phyloP scores from a whole-genome alignment of 2,329 filamentous ascomycete genomes.

The Arthroderma uncinatum region DNA sequence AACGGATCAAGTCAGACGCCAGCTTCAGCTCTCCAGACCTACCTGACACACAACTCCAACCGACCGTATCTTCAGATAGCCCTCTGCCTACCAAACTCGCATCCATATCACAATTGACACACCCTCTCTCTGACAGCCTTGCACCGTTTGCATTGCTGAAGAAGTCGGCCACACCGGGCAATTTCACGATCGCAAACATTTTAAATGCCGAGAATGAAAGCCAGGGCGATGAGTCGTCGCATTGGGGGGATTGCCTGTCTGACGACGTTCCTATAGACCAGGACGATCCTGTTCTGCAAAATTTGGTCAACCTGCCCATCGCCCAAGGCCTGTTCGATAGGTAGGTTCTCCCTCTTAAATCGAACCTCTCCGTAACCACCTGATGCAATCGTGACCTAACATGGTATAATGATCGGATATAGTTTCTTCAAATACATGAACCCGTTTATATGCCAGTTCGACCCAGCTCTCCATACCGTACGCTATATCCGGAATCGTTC shows the following conservation, averaged over 20 bases:
- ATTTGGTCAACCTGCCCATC: conserved; percentile 20
- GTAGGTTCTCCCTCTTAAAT: conserved; percentile 12
- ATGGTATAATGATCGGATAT: background rate
- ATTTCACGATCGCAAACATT: conserved; percentile 17
- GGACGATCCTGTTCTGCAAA: conserved; percentile 22
- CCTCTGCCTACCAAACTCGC: background rate
- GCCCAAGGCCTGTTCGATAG: conserved; percentile 24
- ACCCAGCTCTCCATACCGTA: conserved; percentile 31
- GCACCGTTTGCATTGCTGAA: conserved; percentile 14
- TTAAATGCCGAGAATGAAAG: conserved; percentile 15
- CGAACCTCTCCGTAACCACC: background rate
- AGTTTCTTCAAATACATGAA: conserved; percentile 32
- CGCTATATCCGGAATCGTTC: conserved; percentile 27
- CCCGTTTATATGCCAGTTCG: conserved; percentile 34
- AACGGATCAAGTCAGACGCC: background rate
- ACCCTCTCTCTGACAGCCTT: conserved; percentile 11
- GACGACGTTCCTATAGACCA: conserved; percentile 10
- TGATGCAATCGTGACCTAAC: background rate
- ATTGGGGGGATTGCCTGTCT: background rate
- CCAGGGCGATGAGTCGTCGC: conserved; percentile 4
- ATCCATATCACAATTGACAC: background rate
- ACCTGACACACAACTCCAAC: background rate
- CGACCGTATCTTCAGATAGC: background rate
- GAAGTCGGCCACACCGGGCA: conserved; percentile 21
- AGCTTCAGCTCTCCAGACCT: background rate